A percentile compares a stretch with the other conserved stretches of the same genome.
Conservation (phyloP, 1,284 basidiomycete genomes). For the Papiliotrema laurentii region DNA sequence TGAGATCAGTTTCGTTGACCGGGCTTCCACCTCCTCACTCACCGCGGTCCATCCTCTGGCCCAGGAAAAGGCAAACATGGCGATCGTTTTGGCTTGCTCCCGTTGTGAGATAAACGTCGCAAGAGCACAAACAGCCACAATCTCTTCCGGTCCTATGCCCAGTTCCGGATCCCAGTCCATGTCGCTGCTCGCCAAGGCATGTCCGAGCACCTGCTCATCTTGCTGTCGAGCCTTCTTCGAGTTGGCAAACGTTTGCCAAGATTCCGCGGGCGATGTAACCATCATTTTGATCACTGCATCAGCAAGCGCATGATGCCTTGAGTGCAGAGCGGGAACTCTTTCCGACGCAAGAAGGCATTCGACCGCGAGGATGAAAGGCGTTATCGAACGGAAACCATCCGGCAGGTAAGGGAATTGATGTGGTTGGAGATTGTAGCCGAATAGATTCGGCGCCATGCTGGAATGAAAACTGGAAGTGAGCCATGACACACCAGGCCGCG, state of each 20-base stretch:
- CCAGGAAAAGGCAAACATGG: slow-evolving; percentile 38
- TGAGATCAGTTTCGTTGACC: too few relatives aligned
- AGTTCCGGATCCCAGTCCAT: slow-evolving; percentile 40
- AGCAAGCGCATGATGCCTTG: slow-evolving; percentile 20
- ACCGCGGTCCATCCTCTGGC: slow-evolving; percentile 43
- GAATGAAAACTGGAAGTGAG: slow-evolving; percentile 30
- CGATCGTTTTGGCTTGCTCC: slow-evolving; percentile 29
- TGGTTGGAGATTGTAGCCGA: slow-evolving; percentile 38
- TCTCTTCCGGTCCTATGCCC: slow-evolving; percentile 46
- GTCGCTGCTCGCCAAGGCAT: slow-evolving; percentile 4
- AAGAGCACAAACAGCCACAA: slow-evolving; percentile 35
- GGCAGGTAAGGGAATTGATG: slow-evolving; percentile 39
- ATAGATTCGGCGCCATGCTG: slow-evolving; percentile 30
- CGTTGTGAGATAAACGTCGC: slow-evolving; percentile 35
- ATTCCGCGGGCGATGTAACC: slow-evolving; percentile 33
- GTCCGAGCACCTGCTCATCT: background rate
- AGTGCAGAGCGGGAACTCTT: slow-evolving; percentile 22
- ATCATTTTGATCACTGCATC: slow-evolving; percentile 28
- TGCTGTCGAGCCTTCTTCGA: background rate
- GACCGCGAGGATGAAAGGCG: slow-evolving; percentile 41
- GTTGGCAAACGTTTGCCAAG: slow-evolving; percentile 16
- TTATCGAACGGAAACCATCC: slow-evolving; percentile 32
- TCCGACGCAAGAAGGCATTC: slow-evolving; percentile 38
- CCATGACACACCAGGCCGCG: background rate
- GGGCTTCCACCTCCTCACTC: too few relatives aligned